Evolutionary conservation across 2,329 filamentous ascomycete genomes (phyloP), one percentile per base, ranked within the genome.

Genomic region (Venturia carpophila): DNA sequence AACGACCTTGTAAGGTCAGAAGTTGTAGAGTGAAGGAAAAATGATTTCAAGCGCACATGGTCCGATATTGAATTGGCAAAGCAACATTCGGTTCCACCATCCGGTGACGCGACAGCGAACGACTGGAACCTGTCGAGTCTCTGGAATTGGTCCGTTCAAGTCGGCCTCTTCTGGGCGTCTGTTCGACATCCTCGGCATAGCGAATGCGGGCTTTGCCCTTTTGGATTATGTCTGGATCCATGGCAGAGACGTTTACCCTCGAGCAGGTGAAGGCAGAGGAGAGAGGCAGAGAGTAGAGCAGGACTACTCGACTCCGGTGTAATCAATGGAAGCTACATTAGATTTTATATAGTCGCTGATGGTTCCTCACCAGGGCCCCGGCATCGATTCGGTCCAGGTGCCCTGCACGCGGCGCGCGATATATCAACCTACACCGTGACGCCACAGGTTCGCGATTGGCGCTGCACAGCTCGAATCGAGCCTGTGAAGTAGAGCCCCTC

Each of bases 41-140:
- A 11, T 6, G 64, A 27, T 3, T 19, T 62, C n/a, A n/a, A 19
- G 66, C 71, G 65, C 58, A 73, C 66, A 79, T 68, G 1, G 77
- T 80, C 37, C 77, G 72, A 68, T 77, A 80, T 34, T 74, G 71
- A 65, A 79, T 79, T 19, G 78, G 78, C 6, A 80, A 70, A 0
- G 72, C 77, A 62, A 78, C 72, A 56, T 73, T 73, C 3, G 77
- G 78, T 61, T 79, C 76, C n/a, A 80, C 71, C 69, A 73, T 71
- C 67, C 71, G 68, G 66, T 76, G 71, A 69, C 71, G 63, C 71
- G 76, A 41, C 71, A 70, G 70, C 67, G 77, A 68, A 66, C 73
- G 67, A 69, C 73, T 74, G 65, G 78, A 71, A 69, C 76, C 69
- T 6, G 71, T 72, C 67, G 70, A 67, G 66, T 66, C 69, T 70